Conservation (phyloP, 2,329 filamentous ascomycete genomes). For the Phialocephala subalpina region DNA sequence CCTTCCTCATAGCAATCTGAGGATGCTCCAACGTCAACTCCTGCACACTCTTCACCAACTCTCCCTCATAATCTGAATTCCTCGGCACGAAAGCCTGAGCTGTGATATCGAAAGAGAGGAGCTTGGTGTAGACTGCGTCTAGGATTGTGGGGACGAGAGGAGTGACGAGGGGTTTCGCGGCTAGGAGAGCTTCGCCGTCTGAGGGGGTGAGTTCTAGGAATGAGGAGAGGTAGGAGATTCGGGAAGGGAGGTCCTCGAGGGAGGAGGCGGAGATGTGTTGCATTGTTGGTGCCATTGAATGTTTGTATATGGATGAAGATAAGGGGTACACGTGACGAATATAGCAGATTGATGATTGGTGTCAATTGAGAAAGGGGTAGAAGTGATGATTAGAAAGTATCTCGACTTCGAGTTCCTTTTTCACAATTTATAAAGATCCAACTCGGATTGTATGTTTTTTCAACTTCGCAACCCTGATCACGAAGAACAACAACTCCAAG, state of each 20-base stretch:
- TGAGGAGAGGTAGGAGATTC: slow-evolving; percentile 39
- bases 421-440: not conserved
- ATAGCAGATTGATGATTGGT: not conserved
- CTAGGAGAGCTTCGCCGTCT: slow-evolving; percentile 43
- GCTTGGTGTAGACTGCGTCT: slow-evolving; percentile 85
- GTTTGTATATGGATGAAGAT: not conserved
- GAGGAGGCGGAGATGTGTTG: slow-evolving; percentile 41
- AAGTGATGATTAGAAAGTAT: not conserved
- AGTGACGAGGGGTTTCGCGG: slow-evolving; percentile 41
- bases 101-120: slow-evolving; percentile 83
- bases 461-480: not conserved
- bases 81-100: slow-evolving; percentile 75
- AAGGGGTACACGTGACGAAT: not conserved
- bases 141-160: slow-evolving; percentile 83
- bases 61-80: slow-evolving; percentile 70
- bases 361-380: not conserved
- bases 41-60: slow-evolving; percentile 67
- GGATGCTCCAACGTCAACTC: slow-evolving; percentile 67
- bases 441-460: not conserved
- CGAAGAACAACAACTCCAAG: slow-evolving; percentile 5
- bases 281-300: slow-evolving; percentile 31
- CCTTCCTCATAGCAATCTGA: slow-evolving; percentile 79
- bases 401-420: not conserved
- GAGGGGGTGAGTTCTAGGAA: slow-evolving; percentile 40
- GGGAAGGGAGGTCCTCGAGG: slow-evolving; percentile 36